Percentiles rank a stretch among this genome's conserved stretches.
phyloP scores from a whole-genome alignment of 148 eudicot genomes.

The Heliamphora exappendiculata region DNA sequence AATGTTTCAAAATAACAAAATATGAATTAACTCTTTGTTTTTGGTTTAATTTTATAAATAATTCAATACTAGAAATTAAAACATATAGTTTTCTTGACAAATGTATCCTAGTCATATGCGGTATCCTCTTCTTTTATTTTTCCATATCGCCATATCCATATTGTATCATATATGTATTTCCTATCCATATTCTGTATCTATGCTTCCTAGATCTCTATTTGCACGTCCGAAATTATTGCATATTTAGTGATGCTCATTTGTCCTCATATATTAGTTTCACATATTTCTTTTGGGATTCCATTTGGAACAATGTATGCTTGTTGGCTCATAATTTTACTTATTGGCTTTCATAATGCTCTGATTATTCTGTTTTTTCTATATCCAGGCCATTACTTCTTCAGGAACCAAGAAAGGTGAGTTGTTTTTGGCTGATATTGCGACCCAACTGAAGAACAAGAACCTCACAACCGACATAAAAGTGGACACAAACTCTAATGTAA shows the following conservation, averaged over 20 bases:
- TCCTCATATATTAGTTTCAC: not conserved
- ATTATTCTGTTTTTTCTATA: not conserved
- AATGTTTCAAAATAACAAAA: too few species aligned
- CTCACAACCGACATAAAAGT: conserved; percentile 78
- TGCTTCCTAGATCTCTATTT: not conserved
- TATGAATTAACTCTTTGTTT: too few species aligned
- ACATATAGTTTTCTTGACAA: too few species aligned
- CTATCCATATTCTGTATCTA: not conserved
- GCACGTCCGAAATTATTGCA: not conserved
- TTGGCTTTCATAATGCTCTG: not conserved
- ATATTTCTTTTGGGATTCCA: not conserved
- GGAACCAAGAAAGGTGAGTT: conserved; percentile 63
- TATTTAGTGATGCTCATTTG: not conserved
- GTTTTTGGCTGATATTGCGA: conserved; percentile 61
- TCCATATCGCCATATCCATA: too few species aligned
- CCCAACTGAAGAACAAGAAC: conserved; percentile 66
- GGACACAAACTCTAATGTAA: conserved; percentile 74
- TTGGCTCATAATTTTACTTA: not conserved
- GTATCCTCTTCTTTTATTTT: too few species aligned
- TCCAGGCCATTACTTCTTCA: conserved; percentile 69
- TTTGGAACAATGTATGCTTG: not conserved
- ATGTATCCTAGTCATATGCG: too few species aligned
- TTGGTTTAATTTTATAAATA: too few species aligned
- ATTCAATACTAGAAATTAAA: too few species aligned
- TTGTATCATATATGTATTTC: too few species aligned